Evolutionary conservation across 169 alveolate genomes (phyloP), one percentile per base, ranked within the genome.

Genomic region (Hepatocystis sp.): DNA sequence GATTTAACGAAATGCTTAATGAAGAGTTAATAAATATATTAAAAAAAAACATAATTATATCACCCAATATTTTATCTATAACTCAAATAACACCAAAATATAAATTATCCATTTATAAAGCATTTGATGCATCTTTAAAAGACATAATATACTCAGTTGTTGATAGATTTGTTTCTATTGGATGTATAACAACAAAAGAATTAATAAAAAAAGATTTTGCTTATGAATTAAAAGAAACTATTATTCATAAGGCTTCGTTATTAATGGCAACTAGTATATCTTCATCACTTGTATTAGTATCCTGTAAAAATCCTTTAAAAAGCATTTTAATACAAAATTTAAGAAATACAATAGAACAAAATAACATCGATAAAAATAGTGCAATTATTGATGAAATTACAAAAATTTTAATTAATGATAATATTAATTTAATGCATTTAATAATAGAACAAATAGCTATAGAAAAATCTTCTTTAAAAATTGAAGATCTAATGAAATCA

Each of bases 191-290:
- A 15, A 97, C 99, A 19, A 93, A 95, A 84, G 98, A 97, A 91
- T 66, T 97, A 28, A 97, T 96, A 7, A 90, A 95, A 40, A 98
- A 97, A 85, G 99, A 98, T 86, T 97, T 97, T 84, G 97, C 97
- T 53, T 91, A 93, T 81, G 99, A 97, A 88, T 78, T 93, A 30
- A 96, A 97, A 85, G 98, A 94, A 84, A 84, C 94, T 8, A 92
- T 94, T 84, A 92, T 96, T 40, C 90, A 91, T 30, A 89, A 93
- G 30, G 99, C 98, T 0, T 96, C 98, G 21, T 94, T 94, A 30
- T 78, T 92, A 60, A 96, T 96, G 93, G 97, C 96, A 36, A 81
- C 98, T 39, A 92, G 94, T 17, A 76, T 97, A 32, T 96, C 99
- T 4, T 98, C 98, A 2, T 90, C 97, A 15, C 94, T 98, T 56